Percentiles rank a stretch among this genome's conserved stretches.
Evolutionary conservation across 768 basidiomycete genomes (phyloP).

Genomic region (Austroboletus festivus): DNA sequence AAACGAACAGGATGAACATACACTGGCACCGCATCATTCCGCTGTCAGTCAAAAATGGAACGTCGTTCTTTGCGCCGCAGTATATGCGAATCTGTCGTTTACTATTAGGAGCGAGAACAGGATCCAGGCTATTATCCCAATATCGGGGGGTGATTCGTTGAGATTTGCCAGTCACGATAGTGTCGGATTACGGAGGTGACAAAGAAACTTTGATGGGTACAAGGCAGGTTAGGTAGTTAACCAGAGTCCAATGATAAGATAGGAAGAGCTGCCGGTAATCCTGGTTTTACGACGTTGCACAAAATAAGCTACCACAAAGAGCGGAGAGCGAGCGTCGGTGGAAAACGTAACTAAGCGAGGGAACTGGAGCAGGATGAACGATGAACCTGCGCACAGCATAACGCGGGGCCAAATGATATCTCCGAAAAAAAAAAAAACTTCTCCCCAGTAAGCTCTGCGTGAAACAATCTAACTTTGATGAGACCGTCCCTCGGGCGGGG

Average conservation of each 20-base stretch:
- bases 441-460: too few species aligned
- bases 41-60: background rate
- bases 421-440: too few species aligned
- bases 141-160: background rate
- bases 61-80: background rate
- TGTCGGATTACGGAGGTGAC: too few species aligned
- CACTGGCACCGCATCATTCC: conserved; percentile 7
- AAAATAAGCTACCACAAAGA: background rate
- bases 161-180: too few species aligned
- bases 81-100: background rate
- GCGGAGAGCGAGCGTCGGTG: background rate
- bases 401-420: background rate
- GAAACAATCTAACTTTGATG: too few species aligned
- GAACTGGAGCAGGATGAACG: background rate
- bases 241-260: background rate
- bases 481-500: too few species aligned
- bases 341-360: background rate
- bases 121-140: background rate
- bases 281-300: background rate
- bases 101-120: background rate
- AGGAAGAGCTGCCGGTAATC: background rate
- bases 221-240: conserved; percentile 1
- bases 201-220: conserved; percentile 9
- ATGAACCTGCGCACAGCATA: background rate
- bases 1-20: conserved; percentile 11